These are phyloP conservation scores for Coemansia brasiliensis DNA, from an alignment of 192 early-diverging fungal genomes.

Conservation along the genomic window DNA sequence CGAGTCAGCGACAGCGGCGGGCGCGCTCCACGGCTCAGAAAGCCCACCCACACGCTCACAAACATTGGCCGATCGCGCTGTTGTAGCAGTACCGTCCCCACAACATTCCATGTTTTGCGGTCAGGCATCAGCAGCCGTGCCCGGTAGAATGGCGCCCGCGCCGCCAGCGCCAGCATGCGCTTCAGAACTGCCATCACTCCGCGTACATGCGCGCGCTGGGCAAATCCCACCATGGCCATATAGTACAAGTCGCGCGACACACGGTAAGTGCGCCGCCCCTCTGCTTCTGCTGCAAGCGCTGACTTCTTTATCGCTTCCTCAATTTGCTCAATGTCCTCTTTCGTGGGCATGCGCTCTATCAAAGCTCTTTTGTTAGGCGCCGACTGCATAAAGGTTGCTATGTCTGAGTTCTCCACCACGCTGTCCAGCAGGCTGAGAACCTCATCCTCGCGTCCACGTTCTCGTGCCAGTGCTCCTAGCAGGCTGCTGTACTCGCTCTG, in stretches of 20 bases:
- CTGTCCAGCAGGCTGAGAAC: slow-evolving; percentile 46
- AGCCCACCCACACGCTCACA: slow-evolving; percentile 46
- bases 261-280: not conserved
- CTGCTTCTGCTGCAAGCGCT: too few species aligned
- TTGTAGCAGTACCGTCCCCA: slow-evolving; percentile 39
- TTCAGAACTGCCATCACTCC: slow-evolving; percentile 45
- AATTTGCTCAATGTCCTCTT: slow-evolving; percentile 47
- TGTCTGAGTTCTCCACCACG: slow-evolving; percentile 37
- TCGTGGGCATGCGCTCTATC: slow-evolving; percentile 18
- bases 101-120: slow-evolving; percentile 45
- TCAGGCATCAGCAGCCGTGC: slow-evolving; percentile 46
- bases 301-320: not conserved
- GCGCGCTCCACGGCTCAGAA: slow-evolving; percentile 47
- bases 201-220: slow-evolving; percentile 44
- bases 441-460: slow-evolving; percentile 36
- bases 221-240: slow-evolving; percentile 53
- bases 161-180: slow-evolving; percentile 44
- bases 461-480: slow-evolving; percentile 35
- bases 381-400: slow-evolving; percentile 29
- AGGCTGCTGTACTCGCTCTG: slow-evolving; percentile 41
- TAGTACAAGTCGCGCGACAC: slow-evolving; percentile 47
- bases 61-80: slow-evolving; percentile 46
- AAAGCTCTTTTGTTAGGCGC: too few species aligned
- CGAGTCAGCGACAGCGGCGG: slow-evolving; percentile 37
- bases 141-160: slow-evolving; percentile 37